These are phyloP conservation scores for Phytophthora agathidicida DNA, from an alignment of 352 stramenopile species.

Conservation along the genomic window DNA sequence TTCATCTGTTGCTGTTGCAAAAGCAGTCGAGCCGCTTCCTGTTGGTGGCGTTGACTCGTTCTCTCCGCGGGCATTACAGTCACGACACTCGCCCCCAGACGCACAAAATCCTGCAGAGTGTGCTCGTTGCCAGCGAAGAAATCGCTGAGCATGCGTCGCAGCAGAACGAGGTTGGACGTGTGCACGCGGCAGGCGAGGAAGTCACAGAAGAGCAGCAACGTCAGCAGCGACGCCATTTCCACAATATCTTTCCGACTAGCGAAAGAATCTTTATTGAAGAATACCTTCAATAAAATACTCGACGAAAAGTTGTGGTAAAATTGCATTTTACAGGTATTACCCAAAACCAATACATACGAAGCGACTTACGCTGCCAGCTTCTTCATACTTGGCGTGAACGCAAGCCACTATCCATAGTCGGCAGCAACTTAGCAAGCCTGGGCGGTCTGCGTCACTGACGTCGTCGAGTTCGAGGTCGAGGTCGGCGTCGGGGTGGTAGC, in stretches of 20 bases:
- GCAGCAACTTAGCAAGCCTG: conserved; percentile 24
- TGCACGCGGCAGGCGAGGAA: conserved; percentile 40
- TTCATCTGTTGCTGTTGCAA: background rate
- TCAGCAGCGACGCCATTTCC: conserved; percentile 11
- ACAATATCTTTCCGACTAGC: too few species aligned
- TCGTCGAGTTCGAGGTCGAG: conserved; percentile 26
- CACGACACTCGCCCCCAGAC: conserved; percentile 37
- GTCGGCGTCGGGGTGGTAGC: conserved; percentile 14
- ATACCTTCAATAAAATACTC: too few species aligned
- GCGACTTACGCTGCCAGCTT: too few species aligned
- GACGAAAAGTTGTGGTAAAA: too few species aligned
- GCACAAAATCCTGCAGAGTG: conserved; percentile 41
- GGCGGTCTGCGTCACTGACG: conserved; percentile 7
- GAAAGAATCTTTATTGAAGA: too few species aligned
- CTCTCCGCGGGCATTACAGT: conserved; percentile 32
- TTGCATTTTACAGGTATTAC: too few species aligned
- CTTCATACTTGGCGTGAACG: too few species aligned
- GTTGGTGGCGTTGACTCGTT: background rate
- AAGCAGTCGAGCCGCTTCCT: conserved; percentile 24
- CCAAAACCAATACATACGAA: too few species aligned
- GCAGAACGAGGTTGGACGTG: conserved; percentile 32
- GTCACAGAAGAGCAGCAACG: conserved; percentile 35
- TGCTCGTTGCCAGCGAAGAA: conserved; percentile 31
- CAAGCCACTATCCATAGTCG: too few species aligned
- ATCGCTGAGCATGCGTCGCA: conserved; percentile 37